phyloP scores from a whole-genome alignment of 345 rosid genomes.

The Durio zibethinus region DNA sequence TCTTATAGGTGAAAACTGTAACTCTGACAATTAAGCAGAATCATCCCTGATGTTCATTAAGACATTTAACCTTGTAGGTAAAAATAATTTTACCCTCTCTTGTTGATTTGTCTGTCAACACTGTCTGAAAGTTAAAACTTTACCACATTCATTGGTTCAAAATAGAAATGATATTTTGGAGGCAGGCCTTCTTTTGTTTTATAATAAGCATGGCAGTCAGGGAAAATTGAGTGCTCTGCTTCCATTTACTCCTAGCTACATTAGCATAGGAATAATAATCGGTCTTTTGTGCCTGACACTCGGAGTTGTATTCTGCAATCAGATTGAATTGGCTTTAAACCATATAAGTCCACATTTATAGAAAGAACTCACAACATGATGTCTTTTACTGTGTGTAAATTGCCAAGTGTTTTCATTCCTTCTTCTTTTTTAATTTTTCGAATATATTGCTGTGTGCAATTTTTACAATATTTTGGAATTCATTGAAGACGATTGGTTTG shows the following conservation, averaged over 20 bases:
- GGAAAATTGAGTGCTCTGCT: not conserved
- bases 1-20: not conserved
- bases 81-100: not conserved
- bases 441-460: not conserved
- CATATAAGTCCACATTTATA: not conserved
- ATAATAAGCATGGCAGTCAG: not conserved
- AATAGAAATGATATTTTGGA: not conserved
- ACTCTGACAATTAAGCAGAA: not conserved
- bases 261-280: not conserved
- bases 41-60: not conserved
- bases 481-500: not conserved
- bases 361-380: not conserved
- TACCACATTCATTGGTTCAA: not conserved
- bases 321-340: not conserved
- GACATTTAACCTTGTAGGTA: not conserved
- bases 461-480: not conserved
- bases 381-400: not conserved
- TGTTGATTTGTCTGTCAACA: not conserved
- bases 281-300: not conserved
- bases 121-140: not conserved
- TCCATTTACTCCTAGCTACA: not conserved
- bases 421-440: not conserved
- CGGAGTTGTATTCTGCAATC: not conserved
- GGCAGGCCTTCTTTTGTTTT: not conserved
- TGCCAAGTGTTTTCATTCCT: not conserved